Base-by-base conservation (phyloP, 352 stramenopile species). In the Phytopythium montanum region DNA sequence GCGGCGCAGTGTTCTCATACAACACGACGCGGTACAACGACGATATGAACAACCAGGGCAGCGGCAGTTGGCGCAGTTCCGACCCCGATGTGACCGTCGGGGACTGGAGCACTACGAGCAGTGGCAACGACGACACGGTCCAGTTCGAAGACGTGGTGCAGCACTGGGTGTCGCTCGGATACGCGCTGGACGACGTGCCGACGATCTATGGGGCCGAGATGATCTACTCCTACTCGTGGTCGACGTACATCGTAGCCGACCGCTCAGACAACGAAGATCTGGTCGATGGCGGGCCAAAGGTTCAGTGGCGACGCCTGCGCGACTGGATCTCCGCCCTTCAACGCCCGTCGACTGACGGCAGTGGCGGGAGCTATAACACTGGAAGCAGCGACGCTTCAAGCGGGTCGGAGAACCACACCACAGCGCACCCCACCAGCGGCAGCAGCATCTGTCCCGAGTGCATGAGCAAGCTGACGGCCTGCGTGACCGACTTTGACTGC, bases 1-100 rank as follows among this genome's bases (percentile, higher is more conserved):
- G 61, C 10, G 61, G 56, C 12, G 61, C 52, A 26, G 39, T 49
- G 2, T 50, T 10, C 14, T 59, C 61, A 26, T 62, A 7, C 56
- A 61, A 18, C 61, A 52, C 33, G 12, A 59, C 9, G 16, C 33
- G 18, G 33, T 19, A 31, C n/a, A n/a, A 46, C 28, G 46, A 36
- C 5, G n/a, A 28, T 14, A n/a, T 33, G 5, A n/a, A 8, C 36
- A 57, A 36, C 28, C 36, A 36, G 5, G 38, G 18, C 16, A 45
- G 38, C 38, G 38, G 38, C 18, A 45, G 16, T 18, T 64, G 21
- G n/a, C 21, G 6, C 2, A 23, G 10, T 50, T 54, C n/a, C 39
- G 33, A 31, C 42, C 26, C 18, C 39, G 42, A 53, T 18, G 49
- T 26, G n/a, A 54, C 23, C 21, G 49, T 41, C 25, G 49, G 29